Evolutionary conservation across 352 stramenopile genomes (phyloP).

Genomic region (Phytophthora rubi): DNA sequence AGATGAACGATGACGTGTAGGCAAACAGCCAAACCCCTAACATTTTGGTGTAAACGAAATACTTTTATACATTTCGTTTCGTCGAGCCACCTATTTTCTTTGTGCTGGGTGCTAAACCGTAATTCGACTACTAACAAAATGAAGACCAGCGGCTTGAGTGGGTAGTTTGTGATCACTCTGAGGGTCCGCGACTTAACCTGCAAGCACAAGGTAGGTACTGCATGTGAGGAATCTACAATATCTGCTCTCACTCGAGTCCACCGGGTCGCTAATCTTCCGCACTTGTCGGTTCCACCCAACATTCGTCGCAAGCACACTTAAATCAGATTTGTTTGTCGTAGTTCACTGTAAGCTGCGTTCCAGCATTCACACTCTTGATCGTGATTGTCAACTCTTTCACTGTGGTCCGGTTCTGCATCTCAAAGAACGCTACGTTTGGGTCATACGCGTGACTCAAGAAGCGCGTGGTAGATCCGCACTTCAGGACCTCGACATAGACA

Average conservation of each 20-base stretch:
- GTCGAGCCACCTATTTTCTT: neutral
- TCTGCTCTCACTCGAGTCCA: neutral
- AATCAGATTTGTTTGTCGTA: neutral
- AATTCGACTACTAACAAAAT: neutral
- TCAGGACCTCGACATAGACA: slow-evolving; percentile 7
- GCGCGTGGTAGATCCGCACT: slow-evolving; percentile 1
- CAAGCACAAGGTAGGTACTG: no score
- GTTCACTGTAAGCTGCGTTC: neutral
- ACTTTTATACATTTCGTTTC: no score
- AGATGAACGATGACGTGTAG: neutral
- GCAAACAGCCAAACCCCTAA: neutral
- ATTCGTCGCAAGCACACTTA: neutral
- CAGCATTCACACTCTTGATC: neutral
- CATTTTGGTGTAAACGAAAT: no score
- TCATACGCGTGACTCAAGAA: neutral
- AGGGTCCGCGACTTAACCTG: no score
- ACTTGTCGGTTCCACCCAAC: neutral
- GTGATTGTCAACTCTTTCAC: neutral
- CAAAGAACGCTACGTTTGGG: neutral
- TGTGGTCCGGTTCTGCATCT: neutral
- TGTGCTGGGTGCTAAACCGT: neutral
- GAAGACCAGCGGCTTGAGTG: no score
- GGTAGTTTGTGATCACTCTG: no score
- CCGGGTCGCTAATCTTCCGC: neutral
- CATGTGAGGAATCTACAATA: no score